Percentiles rank a stretch among this genome's conserved stretches.
Conservation (phyloP, 2,329 filamentous ascomycete species). For the Venturia oleaginea region DNA sequence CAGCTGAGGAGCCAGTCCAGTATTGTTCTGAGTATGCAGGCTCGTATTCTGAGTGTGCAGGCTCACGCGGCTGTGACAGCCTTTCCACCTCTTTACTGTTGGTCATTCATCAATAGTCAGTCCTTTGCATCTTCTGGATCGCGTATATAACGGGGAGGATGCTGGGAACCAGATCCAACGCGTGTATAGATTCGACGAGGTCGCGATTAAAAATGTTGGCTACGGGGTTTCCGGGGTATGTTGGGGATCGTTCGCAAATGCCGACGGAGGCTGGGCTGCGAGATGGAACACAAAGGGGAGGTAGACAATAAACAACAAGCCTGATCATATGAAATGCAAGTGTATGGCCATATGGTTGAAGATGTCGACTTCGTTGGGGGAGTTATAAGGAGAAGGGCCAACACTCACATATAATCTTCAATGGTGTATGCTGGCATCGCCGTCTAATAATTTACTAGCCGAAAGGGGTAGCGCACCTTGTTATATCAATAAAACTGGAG, state of each 20-base stretch:
- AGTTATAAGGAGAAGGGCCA: background rate
- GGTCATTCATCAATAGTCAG: slow-evolving; percentile 12
- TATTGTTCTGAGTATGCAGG: slow-evolving; percentile 3
- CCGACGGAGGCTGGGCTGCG: background rate
- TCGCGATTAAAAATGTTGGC: background rate
- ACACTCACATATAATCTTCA: background rate
- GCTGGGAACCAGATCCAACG: background rate
- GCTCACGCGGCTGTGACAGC: slow-evolving; percentile 3
- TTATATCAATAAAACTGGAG: background rate
- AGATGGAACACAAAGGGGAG: background rate
- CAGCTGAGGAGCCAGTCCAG: background rate
- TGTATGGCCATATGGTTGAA: background rate
- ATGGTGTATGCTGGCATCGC: background rate
- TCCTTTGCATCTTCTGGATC: background rate
- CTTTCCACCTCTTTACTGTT: slow-evolving; percentile 11
- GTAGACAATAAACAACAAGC: background rate
- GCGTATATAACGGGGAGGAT: background rate
- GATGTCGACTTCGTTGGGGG: background rate
- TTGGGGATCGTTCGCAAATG: background rate
- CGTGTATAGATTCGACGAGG: background rate
- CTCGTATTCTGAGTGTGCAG: background rate
- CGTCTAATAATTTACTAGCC: background rate
- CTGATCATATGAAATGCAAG: background rate
- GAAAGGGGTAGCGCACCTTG: background rate
- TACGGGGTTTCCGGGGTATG: background rate